Percentiles rank a stretch among this genome's conserved stretches.
phyloP scores from a whole-genome alignment of 495 filamentous ascomycete genomes.

The Tuber calosporum region DNA sequence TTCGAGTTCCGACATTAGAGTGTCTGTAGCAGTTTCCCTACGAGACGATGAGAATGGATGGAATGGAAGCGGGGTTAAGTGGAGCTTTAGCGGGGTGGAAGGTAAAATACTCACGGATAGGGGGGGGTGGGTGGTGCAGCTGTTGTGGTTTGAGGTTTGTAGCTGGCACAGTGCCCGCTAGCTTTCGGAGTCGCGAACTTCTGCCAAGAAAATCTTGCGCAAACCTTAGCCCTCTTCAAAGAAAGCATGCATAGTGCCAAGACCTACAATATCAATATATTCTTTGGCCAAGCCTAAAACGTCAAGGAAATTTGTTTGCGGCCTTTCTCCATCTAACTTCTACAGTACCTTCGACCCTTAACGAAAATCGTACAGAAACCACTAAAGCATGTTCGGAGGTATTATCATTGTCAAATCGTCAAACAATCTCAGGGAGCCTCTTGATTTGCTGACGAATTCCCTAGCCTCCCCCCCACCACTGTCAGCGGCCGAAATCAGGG shows the following conservation, averaged over 20 bases:
- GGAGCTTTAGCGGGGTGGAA: background rate
- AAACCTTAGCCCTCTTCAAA: background rate
- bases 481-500: slow-evolving; percentile 51
- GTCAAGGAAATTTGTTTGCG: slow-evolving; percentile 1
- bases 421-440: slow-evolving; percentile 10
- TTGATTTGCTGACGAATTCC: slow-evolving; percentile 16
- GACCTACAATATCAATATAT: background rate
- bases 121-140: background rate
- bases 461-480: slow-evolving; percentile 47
- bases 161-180: background rate
- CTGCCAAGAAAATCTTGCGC: background rate
- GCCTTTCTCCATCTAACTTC: background rate
- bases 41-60: background rate
- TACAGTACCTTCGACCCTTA: background rate
- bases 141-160: background rate
- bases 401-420: slow-evolving; percentile 20
- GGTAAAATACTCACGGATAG: background rate
- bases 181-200: background rate
- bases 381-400: slow-evolving; percentile 48
- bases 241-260: background rate
- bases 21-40: background rate
- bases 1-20: slow-evolving; percentile 47
- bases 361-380: background rate
- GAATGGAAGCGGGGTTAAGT: background rate
- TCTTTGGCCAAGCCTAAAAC: background rate